These are phyloP conservation scores for Geotrichum reessii DNA, from an alignment of 1,139 yeast species.

Conservation along the genomic window DNA sequence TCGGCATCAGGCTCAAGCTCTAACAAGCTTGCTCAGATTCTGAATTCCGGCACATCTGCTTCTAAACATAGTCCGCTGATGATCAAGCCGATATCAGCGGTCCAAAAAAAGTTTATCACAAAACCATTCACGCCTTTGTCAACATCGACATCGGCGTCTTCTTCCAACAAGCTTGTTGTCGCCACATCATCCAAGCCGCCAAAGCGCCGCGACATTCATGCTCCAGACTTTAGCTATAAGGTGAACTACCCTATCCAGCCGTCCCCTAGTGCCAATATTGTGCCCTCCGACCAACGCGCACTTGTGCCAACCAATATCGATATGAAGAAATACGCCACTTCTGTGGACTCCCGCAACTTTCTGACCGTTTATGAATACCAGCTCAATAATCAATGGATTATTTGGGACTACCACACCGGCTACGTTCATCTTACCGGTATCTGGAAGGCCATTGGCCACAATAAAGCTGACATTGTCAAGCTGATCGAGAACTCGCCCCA, in stretches of 20 bases:
- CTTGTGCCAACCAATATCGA: conserved; percentile 39
- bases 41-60: neutral
- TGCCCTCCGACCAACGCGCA: conserved; percentile 33
- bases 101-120: neutral
- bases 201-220: conserved; percentile 13
- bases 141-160: neutral
- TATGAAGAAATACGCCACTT: conserved; percentile 62
- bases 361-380: conserved; percentile 62
- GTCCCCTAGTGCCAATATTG: conserved; percentile 22
- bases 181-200: neutral
- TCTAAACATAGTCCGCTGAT: neutral
- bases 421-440: conserved; percentile 85
- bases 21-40: neutral
- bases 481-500: conserved; percentile 60
- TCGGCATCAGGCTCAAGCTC: neutral
- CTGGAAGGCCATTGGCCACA: conserved; percentile 76
- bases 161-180: neutral
- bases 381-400: conserved; percentile 55
- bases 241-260: conserved; percentile 30
- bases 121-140: neutral
- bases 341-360: conserved; percentile 63
- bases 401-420: conserved; percentile 88
- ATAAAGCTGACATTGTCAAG: conserved; percentile 73
- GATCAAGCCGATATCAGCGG: conserved; percentile 1
- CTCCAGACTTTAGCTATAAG: conserved; percentile 22